Evolutionary conservation across 768 basidiomycete species (phyloP), one percentile per base, ranked within the genome.

Genomic region (Naganishia antarctica): DNA sequence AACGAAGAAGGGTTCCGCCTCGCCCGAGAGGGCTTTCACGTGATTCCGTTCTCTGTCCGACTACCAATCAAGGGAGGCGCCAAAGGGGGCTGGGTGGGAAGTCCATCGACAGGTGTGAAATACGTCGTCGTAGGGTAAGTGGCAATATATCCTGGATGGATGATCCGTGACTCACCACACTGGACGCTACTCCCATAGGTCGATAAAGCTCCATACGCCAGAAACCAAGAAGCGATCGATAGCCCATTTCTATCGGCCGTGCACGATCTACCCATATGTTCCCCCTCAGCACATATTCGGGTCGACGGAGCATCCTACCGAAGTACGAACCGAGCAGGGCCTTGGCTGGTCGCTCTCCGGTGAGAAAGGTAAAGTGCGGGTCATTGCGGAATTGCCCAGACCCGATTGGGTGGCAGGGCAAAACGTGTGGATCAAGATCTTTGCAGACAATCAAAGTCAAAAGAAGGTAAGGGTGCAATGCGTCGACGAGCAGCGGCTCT

Each of bases 171-270:
- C 23, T 40, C 34, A 40, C 9, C 21, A 16, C 11, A 4, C 12
- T 25, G 3, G 3, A 25, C 2, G n/a, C 37, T 1, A 64, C 31
- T 21, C 49, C 61, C 34, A 5, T 66, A 88, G 88, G 5, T 88
- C 87, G 11, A 78, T 90, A 69, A 87, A 87, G 76, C 82, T 93
- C 63, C 87, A 87, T 74, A 85, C 89, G 60, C 71, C 83, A 1
- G 77, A 81, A 16, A 83, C 83, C 4, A 79, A 80, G 28, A 82
- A 82, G 69, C 81, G 84, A 15, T 89, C 88, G 3, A 86, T 93
- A 34, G 87, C 91, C 3, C 91, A 96, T 77, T 91, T 93, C 75
- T 94, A 92, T 75, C 85, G 91, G 9, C 80, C 85, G 48, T 86
- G 90, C 75, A 84, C 86, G 60, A 80, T 93, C 29, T 90, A 86